Percentiles rank a stretch among this genome's conserved stretches.
Evolutionary conservation across 1,139 yeast species (phyloP).

Genomic region (Diutina mesorugosa): DNA sequence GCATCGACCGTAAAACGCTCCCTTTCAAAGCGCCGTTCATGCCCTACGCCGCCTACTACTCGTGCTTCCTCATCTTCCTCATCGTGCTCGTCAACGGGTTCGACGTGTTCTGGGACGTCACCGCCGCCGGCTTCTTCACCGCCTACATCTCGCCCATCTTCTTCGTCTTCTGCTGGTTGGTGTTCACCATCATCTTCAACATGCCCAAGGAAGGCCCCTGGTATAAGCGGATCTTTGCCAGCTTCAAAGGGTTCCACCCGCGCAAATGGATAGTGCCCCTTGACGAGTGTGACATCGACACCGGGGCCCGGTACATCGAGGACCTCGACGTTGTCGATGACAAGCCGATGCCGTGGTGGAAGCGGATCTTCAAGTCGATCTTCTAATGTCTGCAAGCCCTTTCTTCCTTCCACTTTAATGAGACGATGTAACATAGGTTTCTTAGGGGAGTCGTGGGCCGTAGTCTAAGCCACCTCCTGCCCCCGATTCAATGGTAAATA

Average conservation of each 20-base stretch:
- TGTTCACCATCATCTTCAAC: conserved; percentile 33
- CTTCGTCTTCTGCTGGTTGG: conserved; percentile 37
- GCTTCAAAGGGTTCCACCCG: background rate
- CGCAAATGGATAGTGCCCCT: conserved; percentile 20
- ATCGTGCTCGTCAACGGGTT: conserved; percentile 61
- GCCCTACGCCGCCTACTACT: conserved; percentile 55
- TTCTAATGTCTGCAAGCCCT: background rate
- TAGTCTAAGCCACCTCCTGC: background rate
- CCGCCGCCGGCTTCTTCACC: conserved; percentile 45
- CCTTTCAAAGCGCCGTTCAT: conserved; percentile 59
- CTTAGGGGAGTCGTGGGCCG: background rate
- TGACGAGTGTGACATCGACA: conserved; percentile 48
- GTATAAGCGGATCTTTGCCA: background rate
- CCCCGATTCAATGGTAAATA: too few relatives aligned
- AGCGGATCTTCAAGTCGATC: conserved; percentile 33
- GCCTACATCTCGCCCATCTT: conserved; percentile 54
- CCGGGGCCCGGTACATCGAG: conserved; percentile 47
- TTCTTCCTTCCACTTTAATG: background rate
- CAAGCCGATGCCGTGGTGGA: conserved; percentile 31
- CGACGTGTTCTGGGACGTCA: conserved; percentile 38
- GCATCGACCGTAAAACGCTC: conserved; percentile 39
- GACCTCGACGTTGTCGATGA: conserved; percentile 38
- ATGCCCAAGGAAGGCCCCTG: background rate
- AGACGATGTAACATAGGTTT: background rate
- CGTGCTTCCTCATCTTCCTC: conserved; percentile 35